Evolutionary conservation across 2,329 filamentous ascomycete species (phyloP), one percentile per base, ranked within the genome.

Genomic region (Cladophialophora yegresii): DNA sequence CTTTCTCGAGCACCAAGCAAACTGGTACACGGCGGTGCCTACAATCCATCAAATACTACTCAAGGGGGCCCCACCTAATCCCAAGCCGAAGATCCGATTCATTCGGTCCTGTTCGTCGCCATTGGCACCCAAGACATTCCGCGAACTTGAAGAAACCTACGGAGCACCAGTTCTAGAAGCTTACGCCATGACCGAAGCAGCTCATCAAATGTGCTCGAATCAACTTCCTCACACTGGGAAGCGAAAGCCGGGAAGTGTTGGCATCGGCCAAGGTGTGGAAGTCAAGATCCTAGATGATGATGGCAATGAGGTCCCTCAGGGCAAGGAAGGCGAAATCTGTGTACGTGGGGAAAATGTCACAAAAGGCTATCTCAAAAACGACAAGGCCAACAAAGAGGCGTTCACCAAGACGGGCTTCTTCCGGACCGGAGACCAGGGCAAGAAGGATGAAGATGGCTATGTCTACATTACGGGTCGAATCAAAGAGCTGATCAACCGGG

Each of bases 11-110:
- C 83, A 92, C 79, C 82, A 86, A 69, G 92, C 91, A 28, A 96
- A 91, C 75, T 96, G 92, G 92, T 96, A 95, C 78, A 95, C 91
- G 0, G 92, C 92, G 0, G 92, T 95, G n/a, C 92, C 92, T 0
- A 96, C 92, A 0, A 96, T 96, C 74, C 92, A 96, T 77, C 91
- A 95, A 74, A 93, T 96, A 72, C 82, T 96, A 3, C 85, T 96
- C 64, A 91, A 89, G 78, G 87, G 84, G 70, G 86, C 89, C 6
- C 76, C 85, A 2, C 92, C 91, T 4, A 84, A 75, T 61, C 88
- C 89, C 0, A 81, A 87, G 62, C 90, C 90, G 2, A 75, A 82
- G 16, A 95, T 96, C 73, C 87, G 92, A 70, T 96, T 96, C 78
- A 93, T 96, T 73, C 86, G 92, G 69, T 95, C 91, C 13, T 96